Base-by-base conservation (phyloP, 2,329 filamentous ascomycete species). In the Alternaria atra region DNA sequence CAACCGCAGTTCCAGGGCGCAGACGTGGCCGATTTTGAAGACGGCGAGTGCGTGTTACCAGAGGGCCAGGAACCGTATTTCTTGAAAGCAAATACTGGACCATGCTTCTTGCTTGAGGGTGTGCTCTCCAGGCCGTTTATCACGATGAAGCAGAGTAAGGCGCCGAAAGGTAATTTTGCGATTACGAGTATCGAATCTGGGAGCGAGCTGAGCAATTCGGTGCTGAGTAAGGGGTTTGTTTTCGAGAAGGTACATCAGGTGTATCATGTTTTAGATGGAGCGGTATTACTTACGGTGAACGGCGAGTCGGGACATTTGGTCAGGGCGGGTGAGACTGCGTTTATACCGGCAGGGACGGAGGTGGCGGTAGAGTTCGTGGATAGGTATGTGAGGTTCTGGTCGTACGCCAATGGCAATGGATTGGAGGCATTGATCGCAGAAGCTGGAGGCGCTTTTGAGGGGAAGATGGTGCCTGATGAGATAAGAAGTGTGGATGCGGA, bases 171-270 rank as follows among this genome's bases (percentile, higher is more conserved):
- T 0, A 68, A 65, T 39, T 70, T 70, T 42, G 62, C 67, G 0
- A 61, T 68, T 40, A 64, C 66, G 5, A 68, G 66, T 48, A 67
- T 70, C 15, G 66, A 68, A 55, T 68, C 66, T n/a, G 62, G 64
- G 15, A 65, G 64, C 39, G 52, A 58, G 1, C 43, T 60, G 23
- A n/a, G 34, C 10, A 63, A 64, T 30, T 44, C 55, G 2, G 43
- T 65, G 2, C 20, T 68, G 15, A 58, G 65, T 37, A 63, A 61
- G 32, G 54, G 60, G 0, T 61, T 70, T 15, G n/a, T 51, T 0
- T 68, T 68, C 8, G 30, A 60, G 13, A 64, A 62, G 37, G 55
- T 58, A 7, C 66, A 70, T 46, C 67, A 70, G 37, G 64, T 64
- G 20, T 68, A 65, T 23, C 54, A 63, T 53, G 58, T 69, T 5